phyloP scores from a whole-genome alignment of 176 grass and related monocot genomes.

The Carex pumila region DNA sequence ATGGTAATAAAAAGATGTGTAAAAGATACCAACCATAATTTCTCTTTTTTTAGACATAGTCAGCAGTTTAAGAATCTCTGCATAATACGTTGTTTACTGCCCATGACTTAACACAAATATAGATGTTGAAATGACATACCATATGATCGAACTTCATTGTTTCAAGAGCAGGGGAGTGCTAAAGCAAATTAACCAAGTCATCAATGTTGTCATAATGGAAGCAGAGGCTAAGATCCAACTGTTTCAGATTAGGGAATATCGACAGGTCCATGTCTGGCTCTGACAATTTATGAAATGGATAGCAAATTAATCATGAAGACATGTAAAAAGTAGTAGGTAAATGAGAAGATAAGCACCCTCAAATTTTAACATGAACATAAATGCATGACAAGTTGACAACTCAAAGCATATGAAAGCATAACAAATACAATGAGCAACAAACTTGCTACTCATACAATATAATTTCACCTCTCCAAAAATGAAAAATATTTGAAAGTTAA shows the following conservation, averaged over 20 bases:
- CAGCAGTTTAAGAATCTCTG: background rate
- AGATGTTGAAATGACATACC: background rate
- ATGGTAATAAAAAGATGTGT: background rate
- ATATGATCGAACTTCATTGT: background rate
- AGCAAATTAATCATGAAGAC: background rate
- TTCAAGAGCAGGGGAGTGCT: background rate
- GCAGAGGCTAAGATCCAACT: background rate
- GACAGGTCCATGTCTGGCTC: background rate
- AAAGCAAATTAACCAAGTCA: constrained; percentile 8
- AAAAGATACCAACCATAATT: background rate
- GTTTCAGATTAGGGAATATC: constrained; percentile 1
- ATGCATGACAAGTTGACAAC: background rate
- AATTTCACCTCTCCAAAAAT: too few species aligned
- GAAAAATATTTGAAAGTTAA: too few species aligned
- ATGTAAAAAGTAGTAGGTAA: background rate
- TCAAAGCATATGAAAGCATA: too few species aligned
- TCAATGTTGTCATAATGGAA: background rate
- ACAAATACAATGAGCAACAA: too few species aligned
- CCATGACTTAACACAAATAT: background rate
- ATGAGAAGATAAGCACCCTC: background rate
- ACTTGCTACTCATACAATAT: too few species aligned
- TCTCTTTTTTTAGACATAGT: background rate
- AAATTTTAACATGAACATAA: background rate
- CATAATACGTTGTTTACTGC: background rate
- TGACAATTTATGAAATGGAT: background rate